A percentile compares a stretch with the other conserved stretches of the same genome.
These are phyloP conservation scores for Penicillium sp. DNA, from an alignment of 2,329 filamentous ascomycete species.

Conservation along the genomic window DNA sequence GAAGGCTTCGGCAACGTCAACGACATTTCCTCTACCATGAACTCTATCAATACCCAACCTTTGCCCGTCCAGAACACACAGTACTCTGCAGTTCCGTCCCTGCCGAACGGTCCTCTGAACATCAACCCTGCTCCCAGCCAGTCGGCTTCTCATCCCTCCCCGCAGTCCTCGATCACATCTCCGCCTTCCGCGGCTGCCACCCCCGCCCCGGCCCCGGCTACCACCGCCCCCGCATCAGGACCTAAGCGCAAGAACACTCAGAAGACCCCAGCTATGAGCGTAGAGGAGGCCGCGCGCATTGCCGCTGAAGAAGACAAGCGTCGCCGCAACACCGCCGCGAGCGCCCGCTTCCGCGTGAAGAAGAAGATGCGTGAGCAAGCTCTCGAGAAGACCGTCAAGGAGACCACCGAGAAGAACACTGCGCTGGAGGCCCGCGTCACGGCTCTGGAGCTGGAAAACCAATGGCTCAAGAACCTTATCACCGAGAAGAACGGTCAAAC, in stretches of 20 bases:
- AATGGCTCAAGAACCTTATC: slow-evolving; percentile 69
- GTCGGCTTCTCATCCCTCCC: too few relatives aligned
- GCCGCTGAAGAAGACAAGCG: slow-evolving; percentile 86
- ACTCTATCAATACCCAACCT: too few relatives aligned
- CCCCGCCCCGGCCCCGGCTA: slow-evolving; percentile 10
- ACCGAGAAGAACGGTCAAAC: slow-evolving; percentile 62
- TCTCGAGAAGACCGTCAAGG: slow-evolving; percentile 70
- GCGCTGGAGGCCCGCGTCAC: slow-evolving; percentile 61
- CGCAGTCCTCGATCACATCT: too few relatives aligned
- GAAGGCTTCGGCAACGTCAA: too few relatives aligned
- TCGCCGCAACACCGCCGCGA: slow-evolving; percentile 77
- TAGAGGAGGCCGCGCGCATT: slow-evolving; percentile 65
- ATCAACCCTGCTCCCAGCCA: too few relatives aligned
- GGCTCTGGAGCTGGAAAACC: slow-evolving; percentile 73
- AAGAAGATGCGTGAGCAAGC: slow-evolving; percentile 91
- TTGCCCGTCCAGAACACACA: too few relatives aligned
- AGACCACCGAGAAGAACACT: slow-evolving; percentile 69
- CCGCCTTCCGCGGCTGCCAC: slow-evolving; percentile 10
- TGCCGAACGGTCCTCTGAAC: too few relatives aligned
- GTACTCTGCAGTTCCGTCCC: too few relatives aligned
- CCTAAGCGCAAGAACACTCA: slow-evolving; percentile 36
- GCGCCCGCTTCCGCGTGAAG: slow-evolving; percentile 86
- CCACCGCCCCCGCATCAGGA: too few relatives aligned
- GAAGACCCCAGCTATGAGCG: slow-evolving; percentile 37
- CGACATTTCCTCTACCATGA: too few relatives aligned